These are phyloP conservation scores for Cyberlindnera veronae DNA, from an alignment of 805 yeast genomes.

Conservation along the genomic window DNA sequence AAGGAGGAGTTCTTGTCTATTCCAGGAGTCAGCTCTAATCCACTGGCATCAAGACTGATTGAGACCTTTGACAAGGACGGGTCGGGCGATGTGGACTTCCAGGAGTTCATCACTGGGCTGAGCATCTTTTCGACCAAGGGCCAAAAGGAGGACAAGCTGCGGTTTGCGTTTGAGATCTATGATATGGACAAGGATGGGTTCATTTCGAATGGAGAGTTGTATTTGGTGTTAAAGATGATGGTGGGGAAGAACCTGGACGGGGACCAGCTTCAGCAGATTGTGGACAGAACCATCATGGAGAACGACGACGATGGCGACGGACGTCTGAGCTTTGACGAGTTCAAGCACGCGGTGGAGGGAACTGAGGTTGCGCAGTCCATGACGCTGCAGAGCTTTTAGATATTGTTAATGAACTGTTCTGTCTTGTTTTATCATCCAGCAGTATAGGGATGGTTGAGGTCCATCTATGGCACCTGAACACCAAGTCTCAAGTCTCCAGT, in stretches of 20 bases:
- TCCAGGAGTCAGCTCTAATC: conserved; percentile 89
- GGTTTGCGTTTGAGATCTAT: conserved; percentile 88
- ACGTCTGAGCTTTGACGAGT: conserved; percentile 79
- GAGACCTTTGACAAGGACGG: conserved; percentile 94
- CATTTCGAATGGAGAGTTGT: conserved; percentile 93
- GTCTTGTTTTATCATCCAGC: neutral
- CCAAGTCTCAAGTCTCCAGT: neutral
- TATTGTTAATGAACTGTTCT: neutral
- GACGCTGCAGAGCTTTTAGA: conserved; percentile 37
- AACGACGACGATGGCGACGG: conserved; percentile 90
- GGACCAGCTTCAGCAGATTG: conserved; percentile 88
- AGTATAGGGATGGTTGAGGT: neutral
- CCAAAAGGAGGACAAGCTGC: conserved; percentile 72
- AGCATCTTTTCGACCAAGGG: conserved; percentile 88
- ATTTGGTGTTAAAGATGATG: conserved; percentile 91
- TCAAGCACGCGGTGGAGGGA: conserved; percentile 57
- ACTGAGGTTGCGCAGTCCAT: conserved; percentile 57
- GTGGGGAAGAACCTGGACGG: conserved; percentile 89
- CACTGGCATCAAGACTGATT: conserved; percentile 83
- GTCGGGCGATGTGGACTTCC: conserved; percentile 91
- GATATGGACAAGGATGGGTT: conserved; percentile 95
- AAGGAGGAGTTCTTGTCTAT: conserved; percentile 85
- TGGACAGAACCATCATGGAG: conserved; percentile 95
- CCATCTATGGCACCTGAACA: neutral
- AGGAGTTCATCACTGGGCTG: conserved; percentile 84